Evolutionary conservation across 371 early-diverging fungal genomes (phyloP), one percentile per base, ranked within the genome.

Genomic region (Saksenaea vasiformis): DNA sequence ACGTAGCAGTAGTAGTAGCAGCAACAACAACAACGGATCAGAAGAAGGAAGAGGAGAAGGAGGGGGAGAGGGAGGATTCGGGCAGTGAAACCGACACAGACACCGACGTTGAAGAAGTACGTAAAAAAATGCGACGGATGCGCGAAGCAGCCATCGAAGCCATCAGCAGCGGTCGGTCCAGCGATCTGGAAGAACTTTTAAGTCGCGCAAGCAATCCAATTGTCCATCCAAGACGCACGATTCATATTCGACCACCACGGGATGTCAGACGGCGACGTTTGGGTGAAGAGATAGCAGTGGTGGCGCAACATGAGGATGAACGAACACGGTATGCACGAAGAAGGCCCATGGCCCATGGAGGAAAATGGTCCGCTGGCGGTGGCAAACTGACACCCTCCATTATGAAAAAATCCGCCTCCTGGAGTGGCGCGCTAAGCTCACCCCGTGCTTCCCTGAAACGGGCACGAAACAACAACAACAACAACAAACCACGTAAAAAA

Each of bases 81-180:
- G 74, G 64, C 17, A 63, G 37, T 17, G 74, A 73, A 36, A 74
- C 74, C 0, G 74, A 74, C 37, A 66, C 74, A 13, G 74, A 74
- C 53, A 67, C 58, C 10, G 74, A 74, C 56, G 69, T 74, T 4
- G 69, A 74, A 54, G 69, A 71, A 62, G 76, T 76, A 5, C 70
- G 76, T 5, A 38, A 61, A 39, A 63, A 68, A 11, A 76, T 76
- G 76, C 69, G 68, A 59, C 57, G 56, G 37, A 72, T 72, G 69
- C 67, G 76, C 3, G 72, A 69, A 53, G 76, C 72, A 9, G 76
- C 76, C 22, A 72, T 76, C 41, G 70, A 72, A 55, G 76, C 76
- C 44, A 76, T 76, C 70, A 70, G 69, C 39, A 76, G 62, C 36
- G 72, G 76, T 11, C 62, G 56, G 1, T 64, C 68, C 0, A 31